Evolutionary conservation across 352 stramenopile species (phyloP).

Genomic region (Phytophthora aleatoria): DNA sequence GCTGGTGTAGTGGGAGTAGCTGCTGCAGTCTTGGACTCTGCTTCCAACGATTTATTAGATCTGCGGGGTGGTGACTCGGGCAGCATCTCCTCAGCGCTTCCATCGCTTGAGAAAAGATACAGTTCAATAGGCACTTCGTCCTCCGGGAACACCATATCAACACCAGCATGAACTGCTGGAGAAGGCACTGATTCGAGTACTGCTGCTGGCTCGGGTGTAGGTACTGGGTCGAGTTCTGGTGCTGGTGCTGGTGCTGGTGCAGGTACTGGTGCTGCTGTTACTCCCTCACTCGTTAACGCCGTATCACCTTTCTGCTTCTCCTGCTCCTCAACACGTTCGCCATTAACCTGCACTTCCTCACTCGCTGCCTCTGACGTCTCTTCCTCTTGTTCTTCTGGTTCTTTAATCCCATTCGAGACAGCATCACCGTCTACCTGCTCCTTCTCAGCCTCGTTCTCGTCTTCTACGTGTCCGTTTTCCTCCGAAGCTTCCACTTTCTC

Average conservation of each 20-base stretch:
- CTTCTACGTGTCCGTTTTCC: conserved; percentile 13
- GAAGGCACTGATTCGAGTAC: conserved; percentile 8
- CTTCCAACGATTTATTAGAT: conserved; percentile 1
- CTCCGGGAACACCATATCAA: conserved; percentile 37
- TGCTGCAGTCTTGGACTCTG: conserved; percentile 4
- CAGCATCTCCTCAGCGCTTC: conserved; percentile 28
- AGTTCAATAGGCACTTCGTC: conserved; percentile 43
- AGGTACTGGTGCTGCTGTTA: neutral
- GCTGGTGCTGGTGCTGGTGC: neutral
- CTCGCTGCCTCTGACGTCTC: neutral
- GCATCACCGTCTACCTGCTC: neutral
- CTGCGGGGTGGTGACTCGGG: conserved; percentile 6
- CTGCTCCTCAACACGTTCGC: conserved; percentile 2
- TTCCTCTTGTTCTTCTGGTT: neutral
- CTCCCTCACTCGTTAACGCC: conserved; percentile 2
- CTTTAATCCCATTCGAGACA: conserved; percentile 4
- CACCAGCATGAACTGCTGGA: conserved; percentile 19
- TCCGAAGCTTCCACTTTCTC: conserved; percentile 11
- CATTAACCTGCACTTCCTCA: conserved; percentile 7
- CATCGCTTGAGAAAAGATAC: conserved; percentile 43
- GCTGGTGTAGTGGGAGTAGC: conserved; percentile 3
- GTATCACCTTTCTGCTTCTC: neutral
- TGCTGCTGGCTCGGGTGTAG: neutral
- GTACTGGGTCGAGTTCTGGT: neutral
- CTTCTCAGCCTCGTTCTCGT: conserved; percentile 13